Base-by-base conservation (phyloP, 192 early-diverging fungal species). In the Gamsiella multidivaricata region DNA sequence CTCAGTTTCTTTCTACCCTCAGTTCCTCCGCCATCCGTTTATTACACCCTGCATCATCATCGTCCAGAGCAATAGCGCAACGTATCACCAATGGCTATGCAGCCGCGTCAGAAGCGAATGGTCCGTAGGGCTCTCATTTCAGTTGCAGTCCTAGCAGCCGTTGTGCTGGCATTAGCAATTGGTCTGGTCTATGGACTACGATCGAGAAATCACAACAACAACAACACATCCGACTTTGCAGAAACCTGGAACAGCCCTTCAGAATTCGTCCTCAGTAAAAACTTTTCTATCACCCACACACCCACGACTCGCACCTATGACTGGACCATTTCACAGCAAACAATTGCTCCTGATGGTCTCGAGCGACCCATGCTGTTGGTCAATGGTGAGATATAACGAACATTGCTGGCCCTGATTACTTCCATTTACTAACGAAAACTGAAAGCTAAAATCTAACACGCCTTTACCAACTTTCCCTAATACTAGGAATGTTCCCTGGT, bases 311-410 rank as follows among this genome's bases (percentile, higher is more conserved):
- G 62, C 2, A 51, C 56, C 15, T 73, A 73, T 53, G 61, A 73
- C 0, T 75, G 71, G 71, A 75, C 56, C 29, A 47, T 75, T 15
- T 36, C 63, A 9, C 56, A 75, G 36, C 57, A 59, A 28, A 75
- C 63, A 23, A 66, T 66, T 22, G 62, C 71, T 2, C 91, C 91
- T 6, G 91, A 94, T 81, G 89, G 88, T 33, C 76, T 72, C 49
- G 85, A 87, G 53, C 85, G 88, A 17, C 82, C 72, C 12, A 91
- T 92, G 23, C 84, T 71, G 28, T 85, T 88, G 20, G 89, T 89
- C 39, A 92, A 92, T 61, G 88, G 86, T 20, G 60, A 59, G 53
- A 20, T 11, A 8, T 31, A n/a, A n/a, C n/a, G n/a, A n/a, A n/a
- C n/a, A n/a, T n/a, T n/a, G n/a, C n/a, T n/a, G n/a, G n/a, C n/a